Base-by-base conservation (phyloP, 2,329 filamentous ascomycete species). In the Sporothrix schenckii region DNA sequence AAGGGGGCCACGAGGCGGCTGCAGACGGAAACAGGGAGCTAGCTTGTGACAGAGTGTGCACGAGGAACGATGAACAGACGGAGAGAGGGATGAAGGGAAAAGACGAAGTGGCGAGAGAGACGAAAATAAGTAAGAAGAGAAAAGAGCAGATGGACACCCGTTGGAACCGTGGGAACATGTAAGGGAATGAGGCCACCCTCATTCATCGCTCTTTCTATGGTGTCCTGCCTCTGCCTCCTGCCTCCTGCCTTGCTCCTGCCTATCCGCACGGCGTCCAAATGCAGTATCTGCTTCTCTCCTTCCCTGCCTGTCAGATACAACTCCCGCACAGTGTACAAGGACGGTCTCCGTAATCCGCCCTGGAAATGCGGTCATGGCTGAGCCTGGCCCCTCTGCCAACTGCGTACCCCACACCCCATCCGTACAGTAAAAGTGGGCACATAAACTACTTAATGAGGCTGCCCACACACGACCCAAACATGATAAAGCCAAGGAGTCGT, bases 171-270 rank as follows among this genome's bases (percentile, higher is more conserved):
- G 41, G 61, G 7, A 19, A 53, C 21, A 10, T 27, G 3, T 2
- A 2, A 16, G 4, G 52, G 41, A 27, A 27, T 67, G 50, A 67
- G 65, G 65, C 65, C 65, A 67, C 50, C 65, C 52, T 53, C 63
- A 16, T 19, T 13, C 19, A 41, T 54, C 34, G 50, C 50, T 44
- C 65, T 44, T 67, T 54, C 63, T 39, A 14, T 44, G 24, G 41
- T 34, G 47, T 30, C 50, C 52, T 34, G 50, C 52, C 66, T 19
- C 16, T 7, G 19, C 39, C 39, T 56, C 52, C 24, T 24, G 24
- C 24, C 24, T 24, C 24, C 53, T 58, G 49, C 65, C 65, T 47
- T 21, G 52, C 66, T 58, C 66, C 53, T 68, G 53, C 66, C 66
- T 68, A 41, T 47, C 52, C 63, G 44, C 63, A 63, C 41, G 24